Base-by-base conservation (phyloP, 306 rosid genomes). In the Prunus persica region DNA sequence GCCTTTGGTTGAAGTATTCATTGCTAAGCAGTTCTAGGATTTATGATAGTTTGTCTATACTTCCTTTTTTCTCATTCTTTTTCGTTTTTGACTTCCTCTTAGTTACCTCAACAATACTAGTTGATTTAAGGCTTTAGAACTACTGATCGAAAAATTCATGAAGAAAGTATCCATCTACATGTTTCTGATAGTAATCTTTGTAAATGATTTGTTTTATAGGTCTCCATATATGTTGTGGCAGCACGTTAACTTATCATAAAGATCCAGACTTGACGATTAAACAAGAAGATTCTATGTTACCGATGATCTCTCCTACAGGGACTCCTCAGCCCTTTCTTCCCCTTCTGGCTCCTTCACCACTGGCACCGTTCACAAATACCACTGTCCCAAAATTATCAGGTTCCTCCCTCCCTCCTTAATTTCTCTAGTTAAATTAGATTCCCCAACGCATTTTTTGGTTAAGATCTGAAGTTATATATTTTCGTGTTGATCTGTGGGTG, bases 311-410 rank as follows among this genome's bases (percentile, higher is more conserved):
- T 4, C 97, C 97, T 11, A 79, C 81, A 51, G 91, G 82, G 73
- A 67, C 93, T 83, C 97, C 96, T 6, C 89, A 84, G 69, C 99
- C 99, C 15, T 89, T 92, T 75, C 82, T 95, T 82, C 99, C 99
- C 62, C 88, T 91, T 81, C 88, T 92, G 76, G 99, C 99, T 50
- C 99, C 99, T 47, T 92, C 97, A 57, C 97, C 99, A 9, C 55
- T 95, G 85, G 75, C 83, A 69, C 97, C 97, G 56, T 95, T 84
- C 83, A 90, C 97, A 54, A 95, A 95, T 80, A 84, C 82, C 55
- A 81, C 90, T 61, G 76, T 78, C 75, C 96, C 98, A 3, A 92
- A 90, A 74, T 78, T 95, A 82, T 95, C 97, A 92, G 98, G 98
- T 95, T 22, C 71, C 15, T 65, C 47, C 32, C 32, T 30, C 52